Evolutionary conservation across 2,329 filamentous ascomycete species (phyloP).

Genomic region (Colletotrichum magnum): DNA sequence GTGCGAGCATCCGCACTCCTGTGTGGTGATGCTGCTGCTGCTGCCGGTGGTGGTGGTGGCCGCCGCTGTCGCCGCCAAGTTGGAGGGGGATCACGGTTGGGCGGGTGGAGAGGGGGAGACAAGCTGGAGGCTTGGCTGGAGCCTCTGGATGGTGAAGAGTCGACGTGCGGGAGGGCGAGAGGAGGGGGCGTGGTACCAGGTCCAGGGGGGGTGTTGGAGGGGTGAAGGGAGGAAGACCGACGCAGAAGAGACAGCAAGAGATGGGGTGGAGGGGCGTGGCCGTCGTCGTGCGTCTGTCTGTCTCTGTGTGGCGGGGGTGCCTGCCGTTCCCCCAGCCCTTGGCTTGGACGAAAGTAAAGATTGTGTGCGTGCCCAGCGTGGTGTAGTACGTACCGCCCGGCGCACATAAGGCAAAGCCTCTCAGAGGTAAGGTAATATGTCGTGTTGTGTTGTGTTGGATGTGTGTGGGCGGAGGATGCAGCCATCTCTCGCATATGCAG

Average conservation of each 20-base stretch:
- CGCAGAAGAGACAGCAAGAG: slow-evolving; percentile 16
- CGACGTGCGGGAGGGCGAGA: slow-evolving; percentile 12
- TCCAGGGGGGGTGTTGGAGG: background rate
- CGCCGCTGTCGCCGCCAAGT: slow-evolving; percentile 26
- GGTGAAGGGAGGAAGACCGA: slow-evolving; percentile 19
- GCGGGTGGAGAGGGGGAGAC: slow-evolving; percentile 23
- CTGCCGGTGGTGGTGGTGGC: slow-evolving; percentile 15
- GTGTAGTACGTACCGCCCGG: slow-evolving; percentile 15
- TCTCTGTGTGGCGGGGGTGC: slow-evolving; percentile 32
- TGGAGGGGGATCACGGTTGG: slow-evolving; percentile 23
- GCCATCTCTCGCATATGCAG: slow-evolving; percentile 42
- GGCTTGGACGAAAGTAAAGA: slow-evolving; percentile 38
- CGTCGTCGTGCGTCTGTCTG: slow-evolving; percentile 29
- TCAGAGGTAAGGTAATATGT: slow-evolving; percentile 4
- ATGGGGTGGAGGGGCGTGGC: slow-evolving; percentile 30
- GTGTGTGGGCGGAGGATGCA: slow-evolving; percentile 33
- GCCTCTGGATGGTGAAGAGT: slow-evolving; percentile 3
- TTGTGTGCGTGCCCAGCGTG: slow-evolving; percentile 26
- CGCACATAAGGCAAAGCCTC: slow-evolving; percentile 7
- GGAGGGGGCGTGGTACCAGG: slow-evolving; percentile 28
- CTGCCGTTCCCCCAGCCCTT: slow-evolving; percentile 38
- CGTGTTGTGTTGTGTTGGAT: slow-evolving; percentile 9
- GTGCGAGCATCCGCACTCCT: slow-evolving; percentile 1
- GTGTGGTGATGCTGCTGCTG: slow-evolving; percentile 6
- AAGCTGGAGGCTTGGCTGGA: slow-evolving; percentile 31